Evolutionary conservation across 192 early-diverging fungal genomes (phyloP).

Genomic region (Obelidium mucronatum): DNA sequence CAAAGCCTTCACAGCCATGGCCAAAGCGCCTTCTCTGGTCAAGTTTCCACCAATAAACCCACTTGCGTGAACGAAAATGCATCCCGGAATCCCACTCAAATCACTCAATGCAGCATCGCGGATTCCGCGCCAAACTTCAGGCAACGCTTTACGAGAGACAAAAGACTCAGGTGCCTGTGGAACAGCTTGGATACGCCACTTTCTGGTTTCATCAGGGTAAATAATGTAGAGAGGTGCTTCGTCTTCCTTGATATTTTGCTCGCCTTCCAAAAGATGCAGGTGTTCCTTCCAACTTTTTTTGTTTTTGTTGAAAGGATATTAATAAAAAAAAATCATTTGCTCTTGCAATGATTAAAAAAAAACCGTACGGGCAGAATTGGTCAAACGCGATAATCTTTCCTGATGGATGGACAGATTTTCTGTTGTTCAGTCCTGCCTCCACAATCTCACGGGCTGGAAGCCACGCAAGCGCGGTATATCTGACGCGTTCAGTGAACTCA

Average conservation of each 20-base stretch:
- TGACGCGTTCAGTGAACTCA: constrained; percentile 74
- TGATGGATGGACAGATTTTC: constrained; percentile 66
- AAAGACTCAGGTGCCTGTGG: constrained; percentile 51
- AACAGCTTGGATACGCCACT: constrained; percentile 82
- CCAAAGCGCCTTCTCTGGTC: constrained; percentile 78
- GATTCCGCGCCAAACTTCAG: constrained; percentile 73
- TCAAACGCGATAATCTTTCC: constrained; percentile 87
- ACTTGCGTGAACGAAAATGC: constrained; percentile 88
- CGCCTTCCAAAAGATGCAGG: constrained; percentile 57
- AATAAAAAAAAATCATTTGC: no score
- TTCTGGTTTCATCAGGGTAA: constrained; percentile 72
- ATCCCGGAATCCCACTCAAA: constrained; percentile 75
- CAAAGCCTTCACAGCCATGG: constrained; percentile 69
- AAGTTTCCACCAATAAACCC: constrained; percentile 89
- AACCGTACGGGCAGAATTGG: constrained; percentile 75
- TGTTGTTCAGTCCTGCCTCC: constrained; percentile 66
- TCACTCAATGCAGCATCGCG: constrained; percentile 86
- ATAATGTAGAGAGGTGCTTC: constrained; percentile 73
- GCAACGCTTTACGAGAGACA: constrained; percentile 75
- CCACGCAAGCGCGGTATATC: constrained; percentile 79
- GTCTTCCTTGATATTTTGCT: constrained; percentile 37
- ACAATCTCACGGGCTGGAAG: constrained; percentile 90
- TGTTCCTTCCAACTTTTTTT: constrained; percentile 84
- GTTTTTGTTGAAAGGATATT: not conserved
- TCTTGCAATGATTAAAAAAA: no score